Conservation (phyloP, 257 asterid species). For the Knoxia roxburghii region DNA sequence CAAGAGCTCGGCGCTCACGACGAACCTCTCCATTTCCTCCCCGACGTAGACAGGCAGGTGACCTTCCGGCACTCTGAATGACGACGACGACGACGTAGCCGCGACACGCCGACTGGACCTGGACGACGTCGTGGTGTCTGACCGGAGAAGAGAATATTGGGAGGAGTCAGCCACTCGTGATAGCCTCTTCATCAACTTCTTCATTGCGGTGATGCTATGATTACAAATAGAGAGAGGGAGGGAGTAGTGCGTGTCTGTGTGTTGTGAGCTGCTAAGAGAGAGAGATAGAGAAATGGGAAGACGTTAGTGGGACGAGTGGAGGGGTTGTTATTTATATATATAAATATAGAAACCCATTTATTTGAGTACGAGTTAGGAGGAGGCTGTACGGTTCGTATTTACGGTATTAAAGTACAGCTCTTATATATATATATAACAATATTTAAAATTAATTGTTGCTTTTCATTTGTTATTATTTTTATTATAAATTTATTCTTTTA, state of each 20-base stretch:
- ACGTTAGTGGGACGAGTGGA: background rate
- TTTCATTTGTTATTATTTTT: no score
- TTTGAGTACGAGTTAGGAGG: no score
- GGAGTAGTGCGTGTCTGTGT: background rate
- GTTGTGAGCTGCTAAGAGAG: conserved; percentile 3
- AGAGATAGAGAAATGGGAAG: conserved; percentile 12
- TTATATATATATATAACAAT: no score
- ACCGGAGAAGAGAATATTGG: conserved; percentile 41
- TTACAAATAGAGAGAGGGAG: background rate
- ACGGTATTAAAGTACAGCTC: no score
- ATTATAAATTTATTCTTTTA: no score
- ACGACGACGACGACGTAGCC: conserved; percentile 13
- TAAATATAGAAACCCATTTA: no score
- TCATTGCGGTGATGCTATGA: conserved; percentile 28
- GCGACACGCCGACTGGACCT: conserved; percentile 26
- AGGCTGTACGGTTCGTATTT: no score
- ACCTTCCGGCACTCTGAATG: conserved; percentile 65
- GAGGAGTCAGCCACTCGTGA: conserved; percentile 76
- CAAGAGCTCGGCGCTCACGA: conserved; percentile 71
- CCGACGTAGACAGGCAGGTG: conserved; percentile 94
- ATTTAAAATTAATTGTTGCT: no score
- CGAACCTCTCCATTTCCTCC: conserved; percentile 84
- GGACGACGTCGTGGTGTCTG: conserved; percentile 32
- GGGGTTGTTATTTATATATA: no score
- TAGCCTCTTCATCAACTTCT: conserved; percentile 55